phyloP scores from a whole-genome alignment of 371 early-diverging fungal species.

The Conidiobolus coronatus region DNA sequence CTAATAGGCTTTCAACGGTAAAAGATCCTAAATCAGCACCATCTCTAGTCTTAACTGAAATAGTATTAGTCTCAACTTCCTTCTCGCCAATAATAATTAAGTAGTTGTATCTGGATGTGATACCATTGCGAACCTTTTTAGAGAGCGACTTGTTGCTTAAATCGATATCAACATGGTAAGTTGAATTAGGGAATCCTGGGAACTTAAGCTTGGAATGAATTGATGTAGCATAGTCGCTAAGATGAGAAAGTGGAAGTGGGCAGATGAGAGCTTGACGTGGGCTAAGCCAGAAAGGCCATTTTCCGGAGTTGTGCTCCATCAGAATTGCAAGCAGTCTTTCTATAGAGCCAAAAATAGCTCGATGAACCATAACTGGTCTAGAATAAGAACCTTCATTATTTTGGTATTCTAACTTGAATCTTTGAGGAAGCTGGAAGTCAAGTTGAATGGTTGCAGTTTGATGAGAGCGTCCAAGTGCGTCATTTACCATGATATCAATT shows the following conservation, averaged over 20 bases:
- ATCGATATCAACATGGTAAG: constrained; percentile 76
- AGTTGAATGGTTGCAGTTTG: constrained; percentile 99
- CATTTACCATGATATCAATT: constrained; percentile 94
- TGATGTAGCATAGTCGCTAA: constrained; percentile 40
- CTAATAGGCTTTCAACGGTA: no score
- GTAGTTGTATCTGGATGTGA: constrained; percentile 74
- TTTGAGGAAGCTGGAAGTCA: constrained; percentile 89
- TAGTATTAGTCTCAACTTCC: constrained; percentile 53
- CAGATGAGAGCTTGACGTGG: constrained; percentile 89
- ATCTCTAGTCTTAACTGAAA: constrained; percentile 74
- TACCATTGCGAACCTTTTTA: constrained; percentile 80
- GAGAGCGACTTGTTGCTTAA: constrained; percentile 66
- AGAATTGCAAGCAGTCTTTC: constrained; percentile 97
- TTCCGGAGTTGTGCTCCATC: constrained; percentile 87
- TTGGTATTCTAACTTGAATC: constrained; percentile 81
- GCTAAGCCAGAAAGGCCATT: constrained; percentile 97
- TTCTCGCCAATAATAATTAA: constrained; percentile 76
- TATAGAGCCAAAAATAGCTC: constrained; percentile 96
- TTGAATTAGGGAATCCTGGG: constrained; percentile 18
- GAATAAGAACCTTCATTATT: constrained; percentile 30
- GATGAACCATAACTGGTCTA: constrained; percentile 97
- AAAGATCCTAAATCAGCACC: constrained; percentile 7
- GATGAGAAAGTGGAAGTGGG: constrained; percentile 36
- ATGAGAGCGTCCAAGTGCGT: constrained; percentile 78
- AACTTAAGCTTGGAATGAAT: constrained; percentile 7